Percentiles rank a stretch among this genome's conserved stretches.
phyloP scores from a whole-genome alignment of 208 protist species.

The Entamoeba nuttalli region DNA sequence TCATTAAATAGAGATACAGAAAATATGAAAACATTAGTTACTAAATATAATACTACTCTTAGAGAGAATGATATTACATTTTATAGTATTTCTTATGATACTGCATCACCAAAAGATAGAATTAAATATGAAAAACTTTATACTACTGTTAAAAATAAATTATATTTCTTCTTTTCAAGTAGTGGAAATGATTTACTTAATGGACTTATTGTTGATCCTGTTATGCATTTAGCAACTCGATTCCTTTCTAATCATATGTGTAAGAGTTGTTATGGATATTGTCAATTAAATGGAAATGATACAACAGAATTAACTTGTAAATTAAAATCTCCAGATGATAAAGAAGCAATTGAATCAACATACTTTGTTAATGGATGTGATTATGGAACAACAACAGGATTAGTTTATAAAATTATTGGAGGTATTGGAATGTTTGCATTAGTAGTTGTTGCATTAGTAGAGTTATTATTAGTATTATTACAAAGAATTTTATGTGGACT shows the following conservation, averaged over 20 bases:
- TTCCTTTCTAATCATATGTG: neutral
- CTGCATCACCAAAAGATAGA: neutral
- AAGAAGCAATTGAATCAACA: neutral
- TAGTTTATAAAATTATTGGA: neutral
- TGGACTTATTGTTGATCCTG: neutral
- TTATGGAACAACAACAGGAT: neutral
- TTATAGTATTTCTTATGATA: neutral
- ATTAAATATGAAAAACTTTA: neutral
- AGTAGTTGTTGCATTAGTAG: neutral
- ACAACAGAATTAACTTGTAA: neutral
- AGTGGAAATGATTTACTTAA: neutral
- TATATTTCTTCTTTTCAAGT: neutral
- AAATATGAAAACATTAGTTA: neutral
- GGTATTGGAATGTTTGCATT: neutral
- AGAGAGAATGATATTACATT: neutral
- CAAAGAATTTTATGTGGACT: neutral
- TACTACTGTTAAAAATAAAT: neutral
- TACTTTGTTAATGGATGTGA: neutral
- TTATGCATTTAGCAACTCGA: neutral
- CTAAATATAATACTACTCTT: neutral
- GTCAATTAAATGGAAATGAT: neutral
- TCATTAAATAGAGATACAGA: neutral
- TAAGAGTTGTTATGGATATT: neutral
- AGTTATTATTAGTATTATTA: neutral
- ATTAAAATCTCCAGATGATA: neutral